Base-by-base conservation (phyloP, 352 stramenopile genomes). In the Bremia lactucae region DNA sequence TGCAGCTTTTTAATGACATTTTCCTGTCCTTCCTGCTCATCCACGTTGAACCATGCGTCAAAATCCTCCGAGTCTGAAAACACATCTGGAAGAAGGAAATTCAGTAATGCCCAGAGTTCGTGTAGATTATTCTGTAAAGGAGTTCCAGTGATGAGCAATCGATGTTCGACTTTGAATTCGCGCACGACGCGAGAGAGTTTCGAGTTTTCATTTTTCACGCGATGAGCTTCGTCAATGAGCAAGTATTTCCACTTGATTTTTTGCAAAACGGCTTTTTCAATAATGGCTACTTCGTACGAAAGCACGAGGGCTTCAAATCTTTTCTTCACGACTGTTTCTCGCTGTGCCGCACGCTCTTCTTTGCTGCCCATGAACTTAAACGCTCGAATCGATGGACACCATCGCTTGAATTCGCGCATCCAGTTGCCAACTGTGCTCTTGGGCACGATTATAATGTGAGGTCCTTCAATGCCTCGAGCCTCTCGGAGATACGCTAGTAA, bases 71-170 rank as follows among this genome's bases (percentile, higher is more conserved):
- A 73, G 42, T 92, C 96, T 1, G 80, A 92, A 62, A 99, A 99
- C 23, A 88, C 67, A 34, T 72, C 69, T 0, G 74, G 83, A 39
- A 98, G 78, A 28, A 99, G 72, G 64, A 99, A 99, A 72, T 99
- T 99, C n/a, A 99, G 72, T 49, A 99, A 63, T 14, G 97, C 96
- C 97, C 97, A 99, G 2, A 99, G 74, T 70, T 99, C 96, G 57
- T 98, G 95, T 36, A 99, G 72, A 59, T 99, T 99, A 72, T 99
- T 99, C 68, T 99, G 96, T 31, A 99, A 62, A 25, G 96, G 96
- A 19, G 96, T 99, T 44, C 96, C 96, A 0, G 95, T 99, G 58
- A 96, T 95, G 18, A 96, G 61, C 49, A 96, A 67, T 9, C 86
- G 96, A 55, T 98, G 96, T 48, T 94, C 95, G 16, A 98, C 74